Base-by-base conservation (phyloP, 768 basidiomycete species). In the Strobilomyces echinocephalus region DNA sequence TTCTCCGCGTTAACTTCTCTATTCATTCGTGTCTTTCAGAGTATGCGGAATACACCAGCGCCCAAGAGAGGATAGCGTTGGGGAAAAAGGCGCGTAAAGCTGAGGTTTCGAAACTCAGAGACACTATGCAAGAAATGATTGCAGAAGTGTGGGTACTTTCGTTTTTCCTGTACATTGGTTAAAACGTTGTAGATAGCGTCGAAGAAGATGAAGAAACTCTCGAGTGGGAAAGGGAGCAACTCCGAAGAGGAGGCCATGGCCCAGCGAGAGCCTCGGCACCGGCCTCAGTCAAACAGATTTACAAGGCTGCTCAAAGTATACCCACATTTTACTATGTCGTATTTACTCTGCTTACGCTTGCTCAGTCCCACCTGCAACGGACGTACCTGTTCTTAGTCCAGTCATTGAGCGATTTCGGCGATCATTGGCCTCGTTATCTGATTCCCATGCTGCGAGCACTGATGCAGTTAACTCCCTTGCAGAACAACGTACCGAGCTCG, bases 181-280 rank as follows among this genome's bases (percentile, higher is more conserved):
- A 49, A n/a, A n/a, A 56, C 45, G 21, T 38, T 43, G 41, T 53
- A 21, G 30, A 31, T 21, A 89, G 87, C 5, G 86, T 83, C 48
- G 91, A 91, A 48, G 81, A 85, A 51, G 91, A 92, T 54, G 91
- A 94, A 66, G 91, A 93, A 65, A 82, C 86, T 0, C 74, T 78
- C 10, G 87, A 92, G 69, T 94, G 91, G 91, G 90, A 92, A 62
- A 79, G 81, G 55, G 88, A 87, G 52, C 91, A 94, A 61, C 72
- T 91, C 26, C 83, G 88, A 24, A 78, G 91, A 52, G 88, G 87
- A 9, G 89, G 85, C 3, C 79, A 82, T 56, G 68, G 68, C 24
- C 66, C 72, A n/a, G 67, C 76, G 26, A 74, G 76, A 9, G 30
- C 61, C 57, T 24, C 65, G 57, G 63, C 62, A 72, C 40, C 64